Evolutionary conservation across 768 basidiomycete species (phyloP), one percentile per base, ranked within the genome.

Genomic region (Arthromyces matolae): DNA sequence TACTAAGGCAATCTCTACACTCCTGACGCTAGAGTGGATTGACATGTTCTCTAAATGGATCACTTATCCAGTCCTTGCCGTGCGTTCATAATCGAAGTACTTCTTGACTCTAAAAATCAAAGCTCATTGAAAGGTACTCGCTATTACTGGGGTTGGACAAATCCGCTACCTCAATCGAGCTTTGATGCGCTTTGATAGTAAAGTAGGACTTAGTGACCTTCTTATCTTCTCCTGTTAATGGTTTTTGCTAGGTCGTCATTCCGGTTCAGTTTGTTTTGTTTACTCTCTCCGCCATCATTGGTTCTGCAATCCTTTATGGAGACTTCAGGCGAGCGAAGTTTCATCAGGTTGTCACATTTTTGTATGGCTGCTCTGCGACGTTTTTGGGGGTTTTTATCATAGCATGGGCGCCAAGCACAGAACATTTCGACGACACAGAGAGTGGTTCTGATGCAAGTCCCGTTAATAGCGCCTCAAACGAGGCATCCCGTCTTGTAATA

Each of bases 221-320:
- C 28, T 42, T 10, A 14, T 18, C 14, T 31, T 23, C 7, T 13
- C 9, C 47, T 33, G 34, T 14, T 33, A 18, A 39, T 14, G 32
- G n/a, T 47, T 45, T n/a, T 28, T 39, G 47, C 19, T 51, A 91
- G 89, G 77, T 85, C 43, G 94, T 97, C 20, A 91, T 98, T 53
- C 95, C 94, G 4, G 85, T 84, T 12, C 94, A 97, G 72, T 98
- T 96, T 63, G 92, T 95, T 24, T 76, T 93, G 47, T 98, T 98
- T 71, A 94, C 90, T 20, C 73, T 98, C 28, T 92, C 90, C 4
- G 92, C 91, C 4, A 94, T 99, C 56, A 71, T 89, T 46, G 95
- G 94, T 22, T 94, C 92, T 4, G 92, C 90, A 1, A 84, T 99
- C 13, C 77, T 99, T 1, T 99, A 95, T 61, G 87, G 90, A 20